These are phyloP conservation scores for Globisporangium viniferum DNA, from an alignment of 352 stramenopile genomes.

Conservation along the genomic window DNA sequence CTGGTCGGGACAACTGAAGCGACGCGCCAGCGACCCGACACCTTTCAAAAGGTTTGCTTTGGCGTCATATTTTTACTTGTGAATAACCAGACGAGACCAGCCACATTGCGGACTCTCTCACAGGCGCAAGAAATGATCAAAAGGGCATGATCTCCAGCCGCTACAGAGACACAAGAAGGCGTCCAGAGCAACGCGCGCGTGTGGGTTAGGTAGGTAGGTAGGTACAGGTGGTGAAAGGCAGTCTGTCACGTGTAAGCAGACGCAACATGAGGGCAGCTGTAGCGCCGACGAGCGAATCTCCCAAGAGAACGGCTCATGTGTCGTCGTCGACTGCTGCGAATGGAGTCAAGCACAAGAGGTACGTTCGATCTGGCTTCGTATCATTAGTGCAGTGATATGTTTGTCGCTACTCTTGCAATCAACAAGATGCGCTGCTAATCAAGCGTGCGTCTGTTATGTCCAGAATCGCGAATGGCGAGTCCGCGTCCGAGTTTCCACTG, in stretches of 20 bases:
- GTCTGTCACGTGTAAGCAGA: not conserved
- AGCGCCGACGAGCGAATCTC: slow-evolving; percentile 2
- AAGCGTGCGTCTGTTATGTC: not conserved
- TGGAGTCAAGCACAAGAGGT: slow-evolving; percentile 7
- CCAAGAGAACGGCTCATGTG: not conserved
- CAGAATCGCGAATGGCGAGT: not conserved
- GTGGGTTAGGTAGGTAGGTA: not conserved
- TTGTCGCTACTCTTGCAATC: not conserved
- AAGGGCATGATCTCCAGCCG: not conserved
- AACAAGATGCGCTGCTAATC: not conserved
- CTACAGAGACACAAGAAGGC: not conserved
- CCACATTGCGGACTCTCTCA: not conserved
- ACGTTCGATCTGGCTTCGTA: not conserved
- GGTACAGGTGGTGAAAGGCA: not conserved
- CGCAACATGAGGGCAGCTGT: slow-evolving; percentile 8
- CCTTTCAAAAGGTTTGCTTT: not conserved
- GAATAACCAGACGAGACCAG: not conserved
- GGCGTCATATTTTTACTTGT: slow-evolving; percentile 2
- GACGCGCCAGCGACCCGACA: not conserved
- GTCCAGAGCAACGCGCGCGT: not conserved
- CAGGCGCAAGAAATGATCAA: not conserved
- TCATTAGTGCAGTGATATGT: not conserved
- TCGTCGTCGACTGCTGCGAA: not conserved
- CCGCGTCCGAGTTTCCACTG: slow-evolving; percentile 6
- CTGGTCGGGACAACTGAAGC: slow-evolving; percentile 12